Conservation (phyloP, 2,329 filamentous ascomycete genomes). For the Diaporthe sp. region DNA sequence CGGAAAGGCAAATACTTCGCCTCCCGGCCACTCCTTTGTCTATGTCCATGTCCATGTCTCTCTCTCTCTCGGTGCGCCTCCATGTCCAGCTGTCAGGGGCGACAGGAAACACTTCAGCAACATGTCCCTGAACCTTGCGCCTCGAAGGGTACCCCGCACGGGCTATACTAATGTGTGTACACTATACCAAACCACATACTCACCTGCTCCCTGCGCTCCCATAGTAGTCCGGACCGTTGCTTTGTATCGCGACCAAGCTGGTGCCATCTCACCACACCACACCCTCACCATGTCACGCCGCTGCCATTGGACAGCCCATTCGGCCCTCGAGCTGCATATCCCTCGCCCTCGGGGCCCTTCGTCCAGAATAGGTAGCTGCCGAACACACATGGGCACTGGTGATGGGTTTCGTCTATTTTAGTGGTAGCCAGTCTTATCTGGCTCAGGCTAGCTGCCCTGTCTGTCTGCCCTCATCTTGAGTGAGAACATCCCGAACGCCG, state of each 20-base stretch:
- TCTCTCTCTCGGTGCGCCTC: neutral
- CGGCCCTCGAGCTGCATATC: slow-evolving; percentile 6
- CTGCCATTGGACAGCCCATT: slow-evolving; percentile 1
- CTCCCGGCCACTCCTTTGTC: slow-evolving; percentile 8
- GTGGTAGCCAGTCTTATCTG: slow-evolving; percentile 27
- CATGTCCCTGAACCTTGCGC: slow-evolving; percentile 8
- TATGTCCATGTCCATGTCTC: too few species aligned
- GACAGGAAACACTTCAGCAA: slow-evolving; percentile 7
- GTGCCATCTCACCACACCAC: slow-evolving; percentile 11
- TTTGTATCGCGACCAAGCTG: slow-evolving; percentile 15
- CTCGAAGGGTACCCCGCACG: slow-evolving; percentile 25
- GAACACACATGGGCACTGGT: neutral
- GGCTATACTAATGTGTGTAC: neutral
- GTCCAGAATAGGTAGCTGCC: slow-evolving; percentile 10
- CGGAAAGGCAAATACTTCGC: slow-evolving; percentile 4
- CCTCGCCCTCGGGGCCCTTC: neutral
- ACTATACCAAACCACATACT: neutral
- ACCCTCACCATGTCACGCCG: slow-evolving; percentile 6
- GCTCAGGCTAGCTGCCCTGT: neutral
- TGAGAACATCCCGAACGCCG: slow-evolving; percentile 28
- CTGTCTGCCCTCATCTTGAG: neutral
- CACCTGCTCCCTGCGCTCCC: neutral
- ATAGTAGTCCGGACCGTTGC: slow-evolving; percentile 1
- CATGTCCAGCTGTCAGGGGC: slow-evolving; percentile 10
- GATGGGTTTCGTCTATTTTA: slow-evolving; percentile 30